These are phyloP conservation scores for Cercospora beticola DNA, from an alignment of 2,329 filamentous ascomycete species.

Conservation along the genomic window DNA sequence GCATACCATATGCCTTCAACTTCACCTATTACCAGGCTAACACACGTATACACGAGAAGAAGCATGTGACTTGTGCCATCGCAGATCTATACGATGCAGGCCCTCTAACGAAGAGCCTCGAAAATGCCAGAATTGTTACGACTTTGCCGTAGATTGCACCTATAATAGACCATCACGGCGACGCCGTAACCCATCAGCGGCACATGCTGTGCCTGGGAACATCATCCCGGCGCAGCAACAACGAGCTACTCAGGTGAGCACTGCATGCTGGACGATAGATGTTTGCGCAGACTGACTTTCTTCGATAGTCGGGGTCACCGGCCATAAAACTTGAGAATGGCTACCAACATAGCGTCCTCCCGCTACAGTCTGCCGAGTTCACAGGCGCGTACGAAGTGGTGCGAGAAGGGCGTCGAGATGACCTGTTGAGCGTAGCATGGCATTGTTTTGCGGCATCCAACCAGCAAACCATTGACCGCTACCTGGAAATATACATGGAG, in stretches of 20 bases:
- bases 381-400: constrained; percentile 26
- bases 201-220: constrained; percentile 27
- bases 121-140: constrained; percentile 51
- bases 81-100: constrained; percentile 49
- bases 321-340: constrained; percentile 23
- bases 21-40: background rate
- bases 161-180: constrained; percentile 49
- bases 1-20: background rate
- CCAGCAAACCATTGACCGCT: constrained; percentile 42
- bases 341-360: background rate
- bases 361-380: constrained; percentile 17
- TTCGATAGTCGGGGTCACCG: constrained; percentile 19
- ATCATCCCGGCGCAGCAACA: constrained; percentile 27
- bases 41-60: constrained; percentile 8
- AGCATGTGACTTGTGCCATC: constrained; percentile 52
- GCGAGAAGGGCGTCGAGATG: constrained; percentile 31
- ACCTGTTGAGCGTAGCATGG: constrained; percentile 39
- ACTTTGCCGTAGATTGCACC: constrained; percentile 53
- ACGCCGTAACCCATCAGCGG: constrained; percentile 27
- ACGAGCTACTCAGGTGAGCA: constrained; percentile 4
- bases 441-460: constrained; percentile 44
- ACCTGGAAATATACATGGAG: constrained; percentile 53
- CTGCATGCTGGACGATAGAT: background rate
- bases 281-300: background rate
- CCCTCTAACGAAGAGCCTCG: constrained; percentile 39